These are phyloP conservation scores for Huntiella abstrusa DNA, from an alignment of 2,329 filamentous ascomycete species.

Conservation along the genomic window DNA sequence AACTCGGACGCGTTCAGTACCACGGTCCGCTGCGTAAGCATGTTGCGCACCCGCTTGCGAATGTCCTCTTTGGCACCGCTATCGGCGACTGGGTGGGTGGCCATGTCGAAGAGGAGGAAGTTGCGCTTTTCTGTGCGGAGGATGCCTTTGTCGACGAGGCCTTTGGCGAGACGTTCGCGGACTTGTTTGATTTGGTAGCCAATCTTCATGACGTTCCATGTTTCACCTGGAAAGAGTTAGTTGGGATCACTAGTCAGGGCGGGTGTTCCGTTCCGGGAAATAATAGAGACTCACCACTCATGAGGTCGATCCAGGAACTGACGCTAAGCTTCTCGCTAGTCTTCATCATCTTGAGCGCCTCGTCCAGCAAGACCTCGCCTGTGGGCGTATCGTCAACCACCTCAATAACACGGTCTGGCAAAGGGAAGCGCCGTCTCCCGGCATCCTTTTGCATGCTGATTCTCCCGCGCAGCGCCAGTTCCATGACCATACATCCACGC, in stretches of 20 bases:
- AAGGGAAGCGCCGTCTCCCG: constrained; percentile 72
- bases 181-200: constrained; percentile 99
- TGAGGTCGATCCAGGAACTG: constrained; percentile 94
- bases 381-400: constrained; percentile 93
- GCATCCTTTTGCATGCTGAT: constrained; percentile 98
- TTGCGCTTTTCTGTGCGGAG: constrained; percentile 97
- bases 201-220: constrained; percentile 99
- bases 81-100: constrained; percentile 91
- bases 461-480: constrained; percentile 85
- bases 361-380: constrained; percentile 89
- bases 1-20: constrained; percentile 75
- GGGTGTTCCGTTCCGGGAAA: background rate
- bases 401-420: constrained; percentile 87
- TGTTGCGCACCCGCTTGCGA: constrained; percentile 72
- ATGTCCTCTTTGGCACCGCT: constrained; percentile 97
- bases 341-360: constrained; percentile 99
- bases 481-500: constrained; percentile 93
- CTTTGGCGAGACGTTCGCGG: constrained; percentile 89
- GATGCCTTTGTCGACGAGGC: constrained; percentile 95
- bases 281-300: constrained; percentile 57
- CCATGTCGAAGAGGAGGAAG: constrained; percentile 99
- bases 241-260: background rate
- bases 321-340: constrained; percentile 99
- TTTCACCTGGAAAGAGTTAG: constrained; percentile 50
- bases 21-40: constrained; percentile 84